phyloP scores from a whole-genome alignment of 306 rosid species.

The Pueraria montana region DNA sequence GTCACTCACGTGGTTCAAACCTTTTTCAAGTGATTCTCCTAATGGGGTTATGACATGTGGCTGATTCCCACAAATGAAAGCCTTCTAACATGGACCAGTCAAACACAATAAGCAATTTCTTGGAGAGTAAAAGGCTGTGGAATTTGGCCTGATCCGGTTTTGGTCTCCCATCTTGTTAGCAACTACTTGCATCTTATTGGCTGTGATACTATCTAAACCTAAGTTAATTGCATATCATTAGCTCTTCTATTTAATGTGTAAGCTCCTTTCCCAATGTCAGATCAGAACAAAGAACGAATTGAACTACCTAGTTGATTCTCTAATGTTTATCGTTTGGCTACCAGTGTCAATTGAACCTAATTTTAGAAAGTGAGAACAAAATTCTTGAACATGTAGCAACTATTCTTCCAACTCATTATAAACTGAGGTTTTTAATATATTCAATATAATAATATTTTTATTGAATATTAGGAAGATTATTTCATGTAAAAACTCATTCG shows the following conservation, averaged over 20 bases:
- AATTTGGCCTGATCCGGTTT: conserved; percentile 37
- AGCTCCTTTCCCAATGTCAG: conserved; percentile 57
- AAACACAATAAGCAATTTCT: conserved; percentile 46
- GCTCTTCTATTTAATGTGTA: neutral
- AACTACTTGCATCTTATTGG: conserved; percentile 48
- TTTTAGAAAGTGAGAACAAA: conserved; percentile 1
- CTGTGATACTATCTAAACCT: conserved; percentile 5
- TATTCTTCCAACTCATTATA: neutral
- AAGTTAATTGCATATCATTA: neutral
- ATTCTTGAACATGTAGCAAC: neutral
- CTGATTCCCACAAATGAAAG: conserved; percentile 40
- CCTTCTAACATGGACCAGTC: conserved; percentile 52
- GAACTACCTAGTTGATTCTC: neutral
- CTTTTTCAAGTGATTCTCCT: conserved; percentile 37
- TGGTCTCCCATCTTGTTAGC: conserved; percentile 54
- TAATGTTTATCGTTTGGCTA: conserved; percentile 9
- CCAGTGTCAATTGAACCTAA: neutral
- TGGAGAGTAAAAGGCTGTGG: conserved; percentile 43
- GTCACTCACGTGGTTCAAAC: conserved; percentile 69
- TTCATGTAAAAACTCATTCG: neutral
- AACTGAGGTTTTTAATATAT: neutral
- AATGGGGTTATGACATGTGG: conserved; percentile 64
- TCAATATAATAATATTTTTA: neutral
- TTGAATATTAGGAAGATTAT: neutral
- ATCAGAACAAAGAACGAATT: conserved; percentile 38